Base-by-base conservation (phyloP, 2,329 filamentous ascomycete species). In the Penicillium sp. region DNA sequence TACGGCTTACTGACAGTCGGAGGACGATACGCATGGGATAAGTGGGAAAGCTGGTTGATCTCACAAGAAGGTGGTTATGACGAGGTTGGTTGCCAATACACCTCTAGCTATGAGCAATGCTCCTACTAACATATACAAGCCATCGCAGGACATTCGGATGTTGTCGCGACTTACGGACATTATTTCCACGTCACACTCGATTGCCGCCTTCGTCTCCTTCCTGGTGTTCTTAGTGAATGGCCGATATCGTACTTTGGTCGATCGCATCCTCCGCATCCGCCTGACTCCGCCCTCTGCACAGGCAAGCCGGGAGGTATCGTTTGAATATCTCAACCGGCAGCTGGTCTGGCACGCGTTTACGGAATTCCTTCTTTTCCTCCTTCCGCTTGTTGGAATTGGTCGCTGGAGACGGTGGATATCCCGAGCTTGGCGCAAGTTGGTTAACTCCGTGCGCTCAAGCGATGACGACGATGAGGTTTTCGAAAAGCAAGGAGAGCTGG, bases 331-430 rank as follows among this genome's bases (percentile, higher is more conserved):
- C 41, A 99, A 99, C 69, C 85, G 93, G 40, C 93, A 99, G 72
- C 82, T 99, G 10, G 93, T 99, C 31, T 99, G 93, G 93, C 93
- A 99, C 72, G 93, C 93, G n/a, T 95, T 99, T 64, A 99, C 93
- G 22, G 93, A 99, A 68, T 99, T 99, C 62, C 77, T 99, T n/a
- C 80, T 99, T 28, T 99, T 97, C 69, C 81, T 97, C 14, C 78
- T 99, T n/a, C 93, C 93, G 0, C 80, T 99, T n/a, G 88, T 99
- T 35, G 93, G 93, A 43, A 92, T 99, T 59, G 86, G 88, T 63
- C 82, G 90, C 57, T 99, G 93, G 93, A 82, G 89, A 50, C 81
- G 91, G 58, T 95, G 92, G 86, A 76, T 96, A n/a, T 79, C 81
- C 16, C 81, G 90, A 54, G 83, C 85, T n/a, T 95, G 90, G 89